phyloP scores from a whole-genome alignment of 352 stramenopile species.

The Pythium biforme region DNA sequence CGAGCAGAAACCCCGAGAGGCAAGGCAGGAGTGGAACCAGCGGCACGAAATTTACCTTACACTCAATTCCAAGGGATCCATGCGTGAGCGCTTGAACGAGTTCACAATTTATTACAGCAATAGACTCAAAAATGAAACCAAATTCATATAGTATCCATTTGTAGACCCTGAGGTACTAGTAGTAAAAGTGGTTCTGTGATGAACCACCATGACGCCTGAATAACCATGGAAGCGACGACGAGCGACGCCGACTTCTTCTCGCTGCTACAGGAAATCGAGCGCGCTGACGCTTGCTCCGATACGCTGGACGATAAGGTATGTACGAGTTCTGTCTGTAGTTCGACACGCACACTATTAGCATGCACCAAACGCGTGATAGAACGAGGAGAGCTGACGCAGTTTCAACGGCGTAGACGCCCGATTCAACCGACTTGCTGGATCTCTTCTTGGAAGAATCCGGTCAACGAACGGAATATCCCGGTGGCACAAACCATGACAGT shows the following conservation, averaged over 20 bases:
- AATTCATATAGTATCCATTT: too few relatives aligned
- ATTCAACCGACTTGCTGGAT: neutral
- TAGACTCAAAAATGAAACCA: too few relatives aligned
- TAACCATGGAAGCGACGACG: neutral
- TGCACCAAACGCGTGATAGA: neutral
- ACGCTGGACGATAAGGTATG: neutral
- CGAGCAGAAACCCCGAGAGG: too few relatives aligned
- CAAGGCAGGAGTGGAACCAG: too few relatives aligned
- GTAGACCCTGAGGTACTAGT: too few relatives aligned
- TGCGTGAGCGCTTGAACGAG: too few relatives aligned
- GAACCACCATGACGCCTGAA: neutral
- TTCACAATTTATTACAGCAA: too few relatives aligned
- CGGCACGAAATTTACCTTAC: too few relatives aligned
- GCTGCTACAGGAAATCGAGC: constrained; percentile 21
- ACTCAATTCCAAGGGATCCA: too few relatives aligned
- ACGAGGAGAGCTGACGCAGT: neutral
- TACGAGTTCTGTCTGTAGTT: neutral
- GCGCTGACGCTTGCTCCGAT: neutral
- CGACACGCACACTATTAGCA: neutral
- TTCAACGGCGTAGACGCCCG: neutral
- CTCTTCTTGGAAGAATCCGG: neutral
- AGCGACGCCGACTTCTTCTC: constrained; percentile 11
- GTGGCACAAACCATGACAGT: neutral
- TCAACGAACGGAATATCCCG: too few relatives aligned
- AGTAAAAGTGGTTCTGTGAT: too few relatives aligned